Evolutionary conservation across 208 protist genomes (phyloP), one percentile per base, ranked within the genome.

Genomic region (Trypanosoma melophagium): DNA sequence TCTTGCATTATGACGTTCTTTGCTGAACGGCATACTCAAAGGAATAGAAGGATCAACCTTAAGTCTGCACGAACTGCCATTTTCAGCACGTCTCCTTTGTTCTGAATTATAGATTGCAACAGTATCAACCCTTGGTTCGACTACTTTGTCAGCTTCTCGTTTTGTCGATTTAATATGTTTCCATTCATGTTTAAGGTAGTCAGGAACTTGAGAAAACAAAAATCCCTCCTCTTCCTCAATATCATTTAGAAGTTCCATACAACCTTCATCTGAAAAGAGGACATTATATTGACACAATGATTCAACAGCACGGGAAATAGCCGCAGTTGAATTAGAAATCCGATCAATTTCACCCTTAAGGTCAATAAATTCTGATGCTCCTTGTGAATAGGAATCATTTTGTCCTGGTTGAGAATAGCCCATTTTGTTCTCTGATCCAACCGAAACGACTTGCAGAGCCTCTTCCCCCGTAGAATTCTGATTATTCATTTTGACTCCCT

Each of bases 31-130:
- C 38, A 91, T 66, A 57, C 47, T 55, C 7, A 95, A 77, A 24
- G 89, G 89, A 4, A 83, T 66, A 63, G 73, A 62, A 19, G 89
- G 89, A 76, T 91, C 84, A 42, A 95, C 86, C 57, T 84, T 83
- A 45, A 86, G 81, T 35, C 86, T 75, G 1, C 55, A 64, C 24
- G 78, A 73, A 49, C 76, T 60, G 56, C 16, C 50, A 25, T 58
- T n/a, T 50, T 63, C 40, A 57, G 21, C 21, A 58, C 60, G 13
- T 17, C 16, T 17, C 35, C 17, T 56, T 44, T 16, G 12, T 0
- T 61, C 45, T 16, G 4, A 9, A 62, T 63, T 51, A 19, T 62
- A 16, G 3, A 14, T 42, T 25, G 14, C 21, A 14, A 49, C 35
- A 19, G 47, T 58, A 51, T 63, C 45, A 13, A 50, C 1, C 13